phyloP scores from a whole-genome alignment of 805 yeast species.

The Saturnispora hagleri region DNA sequence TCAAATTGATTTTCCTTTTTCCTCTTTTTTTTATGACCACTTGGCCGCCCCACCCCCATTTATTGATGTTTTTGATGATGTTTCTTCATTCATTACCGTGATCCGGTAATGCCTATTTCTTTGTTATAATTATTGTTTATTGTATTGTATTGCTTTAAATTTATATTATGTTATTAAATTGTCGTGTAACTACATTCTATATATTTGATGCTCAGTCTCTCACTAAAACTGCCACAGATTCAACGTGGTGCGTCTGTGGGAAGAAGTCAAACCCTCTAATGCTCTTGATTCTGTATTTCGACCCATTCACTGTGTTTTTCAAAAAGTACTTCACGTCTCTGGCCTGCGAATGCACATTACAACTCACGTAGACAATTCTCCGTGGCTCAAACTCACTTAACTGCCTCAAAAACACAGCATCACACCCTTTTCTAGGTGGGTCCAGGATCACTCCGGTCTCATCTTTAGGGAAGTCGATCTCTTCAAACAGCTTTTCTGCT shows the following conservation, averaged over 20 bases:
- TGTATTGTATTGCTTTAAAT: not conserved
- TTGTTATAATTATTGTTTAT: not conserved
- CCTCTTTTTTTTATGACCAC: not conserved
- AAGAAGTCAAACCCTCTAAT: slow-evolving; percentile 94
- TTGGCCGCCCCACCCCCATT: not conserved
- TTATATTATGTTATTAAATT: not conserved
- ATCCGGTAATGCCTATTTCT: not conserved
- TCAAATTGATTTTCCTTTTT: not conserved
- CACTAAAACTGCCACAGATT: slow-evolving; percentile 39
- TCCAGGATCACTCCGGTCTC: slow-evolving; percentile 87
- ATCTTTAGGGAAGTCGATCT: slow-evolving; percentile 63
- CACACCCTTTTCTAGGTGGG: slow-evolving; percentile 98
- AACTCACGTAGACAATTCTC: slow-evolving; percentile 85
- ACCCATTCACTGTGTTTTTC: slow-evolving; percentile 53
- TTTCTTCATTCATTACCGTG: not conserved
- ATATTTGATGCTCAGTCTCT: not conserved
- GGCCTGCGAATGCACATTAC: slow-evolving; percentile 97
- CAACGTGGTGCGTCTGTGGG: slow-evolving; percentile 54
- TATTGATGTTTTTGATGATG: not conserved
- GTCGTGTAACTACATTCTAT: not conserved
- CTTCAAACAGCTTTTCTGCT: slow-evolving; percentile 81
- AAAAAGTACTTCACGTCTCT: slow-evolving; percentile 83
- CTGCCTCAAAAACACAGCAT: slow-evolving; percentile 77
- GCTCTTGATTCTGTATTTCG: slow-evolving; percentile 62
- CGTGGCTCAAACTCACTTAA: slow-evolving; percentile 76